A percentile compares a stretch with the other conserved stretches of the same genome.
Conservation (phyloP, 2,329 filamentous ascomycete species). For the Talaromyces piceae region DNA sequence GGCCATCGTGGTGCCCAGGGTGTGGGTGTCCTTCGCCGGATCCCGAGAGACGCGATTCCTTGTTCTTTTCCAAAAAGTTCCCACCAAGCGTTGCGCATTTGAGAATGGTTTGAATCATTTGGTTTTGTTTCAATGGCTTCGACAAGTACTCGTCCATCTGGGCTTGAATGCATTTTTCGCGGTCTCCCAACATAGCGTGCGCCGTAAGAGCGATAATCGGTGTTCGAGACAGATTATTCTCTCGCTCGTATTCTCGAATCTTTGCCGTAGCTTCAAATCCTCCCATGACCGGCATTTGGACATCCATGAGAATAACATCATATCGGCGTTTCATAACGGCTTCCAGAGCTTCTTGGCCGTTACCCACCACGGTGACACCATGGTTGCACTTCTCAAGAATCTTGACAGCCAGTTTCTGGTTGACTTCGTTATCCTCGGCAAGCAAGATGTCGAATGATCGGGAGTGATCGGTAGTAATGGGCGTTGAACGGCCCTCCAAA, state of each 20-base stretch:
- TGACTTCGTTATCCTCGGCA: constrained; percentile 91
- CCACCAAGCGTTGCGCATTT: constrained; percentile 86
- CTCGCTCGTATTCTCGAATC: constrained; percentile 89
- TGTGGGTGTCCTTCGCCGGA: constrained; percentile 29
- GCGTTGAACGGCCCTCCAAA: constrained; percentile 82
- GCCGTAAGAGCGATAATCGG: constrained; percentile 96
- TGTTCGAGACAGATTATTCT: constrained; percentile 69
- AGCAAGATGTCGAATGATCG: constrained; percentile 88
- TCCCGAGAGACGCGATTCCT: constrained; percentile 34
- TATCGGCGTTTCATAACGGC: constrained; percentile 88
- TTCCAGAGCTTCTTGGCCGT: constrained; percentile 87
- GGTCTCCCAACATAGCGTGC: constrained; percentile 96
- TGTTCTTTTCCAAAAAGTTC: constrained; percentile 36
- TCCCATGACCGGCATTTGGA: constrained; percentile 99
- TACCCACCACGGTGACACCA: constrained; percentile 65
- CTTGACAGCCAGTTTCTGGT: constrained; percentile 86
- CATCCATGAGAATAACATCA: constrained; percentile 97
- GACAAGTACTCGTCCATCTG: constrained; percentile 99
- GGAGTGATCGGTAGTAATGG: constrained; percentile 79
- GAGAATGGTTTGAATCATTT: constrained; percentile 94
- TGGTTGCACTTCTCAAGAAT: constrained; percentile 87
- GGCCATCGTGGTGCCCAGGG: constrained; percentile 25
- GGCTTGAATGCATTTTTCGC: constrained; percentile 95
- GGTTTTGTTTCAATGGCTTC: constrained; percentile 92
- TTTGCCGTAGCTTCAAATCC: constrained; percentile 96